Base-by-base conservation (phyloP, 2,329 filamentous ascomycete species). In the Trichoderma brevicompactum region DNA sequence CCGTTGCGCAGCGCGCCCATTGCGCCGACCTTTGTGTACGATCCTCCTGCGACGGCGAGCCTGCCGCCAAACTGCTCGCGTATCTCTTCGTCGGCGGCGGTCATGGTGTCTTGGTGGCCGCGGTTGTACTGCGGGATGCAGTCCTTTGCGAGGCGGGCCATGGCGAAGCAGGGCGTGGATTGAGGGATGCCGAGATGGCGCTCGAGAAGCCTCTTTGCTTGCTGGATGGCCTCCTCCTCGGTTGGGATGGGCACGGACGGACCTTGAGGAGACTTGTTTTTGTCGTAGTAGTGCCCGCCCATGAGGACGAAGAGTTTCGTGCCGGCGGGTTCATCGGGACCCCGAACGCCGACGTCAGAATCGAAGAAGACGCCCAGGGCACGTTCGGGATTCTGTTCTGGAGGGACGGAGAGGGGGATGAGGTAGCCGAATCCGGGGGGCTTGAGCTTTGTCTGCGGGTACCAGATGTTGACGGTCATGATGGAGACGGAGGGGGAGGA, bases 291-390 rank as follows among this genome's bases (percentile, higher is more conserved):
- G 78, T 97, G 93, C 1, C 95, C 95, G 66, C 95, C 95, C 65
- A 99, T 81, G 88, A 99, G 96, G 71, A 98, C 91, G 15, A 94
- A 97, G 61, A 98, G 78, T 76, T 96, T 97, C 13, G 92, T 96
- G 28, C 92, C 92, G 41, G 70, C 69, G n/a, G 77, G 76, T 67
- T 78, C 76, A 73, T 90, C 86, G 70, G 85, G 82, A 17, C 83
- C 84, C 55, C 77, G 72, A 49, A 71, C 68, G 63, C 74, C 68
- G 36, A 79, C 84, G 68, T 92, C 88, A 2, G 89, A 92, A 77
- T 97, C 93, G 77, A 98, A 98, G 67, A 98, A 90, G 60, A 98
- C 94, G 68, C 95, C 95, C 6, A 99, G 87, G 0, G 90, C 91
- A 67, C 87, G 85, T 75, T 96, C 92, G 1, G 92, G 90, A 74